Base-by-base conservation (phyloP, 176 grass and related monocot genomes). In the Hordeum marinum region DNA sequence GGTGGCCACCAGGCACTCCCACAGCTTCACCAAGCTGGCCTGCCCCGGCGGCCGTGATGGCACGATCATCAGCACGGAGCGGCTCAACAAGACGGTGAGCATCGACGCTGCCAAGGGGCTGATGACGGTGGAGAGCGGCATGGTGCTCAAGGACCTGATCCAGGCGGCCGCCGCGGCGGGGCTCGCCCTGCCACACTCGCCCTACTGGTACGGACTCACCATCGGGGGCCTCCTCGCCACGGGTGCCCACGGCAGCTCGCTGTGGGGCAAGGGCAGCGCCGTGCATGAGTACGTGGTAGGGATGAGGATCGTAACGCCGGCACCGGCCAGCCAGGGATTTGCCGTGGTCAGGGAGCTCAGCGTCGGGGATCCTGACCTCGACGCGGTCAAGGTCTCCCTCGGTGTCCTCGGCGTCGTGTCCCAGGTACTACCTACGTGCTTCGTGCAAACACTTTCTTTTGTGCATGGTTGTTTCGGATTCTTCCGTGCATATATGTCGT, bases 361-460 rank as follows among this genome's bases (percentile, higher is more conserved):
- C 24, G 73, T 57, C 58, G 75, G 46, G 0, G 27, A 95, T 60
- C 72, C 85, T 0, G 93, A 95, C 75, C 31, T 95, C 46, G 88
- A 92, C 37, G 93, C 93, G 0, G 91, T 73, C 78, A 93, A 93
- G 72, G 91, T 93, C 23, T 93, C 91, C 58, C 85, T 93, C n/a
- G 91, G 93, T 4, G 93, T 95, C 18, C 93, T 95, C 6, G 93
- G 93, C 1, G 79, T 90, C n/a, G 77, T 95, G 17, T 95, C 93
- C 68, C 90, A 95, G 90, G 93, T 92, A 57, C 18, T 1, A 54
- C 17, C 3, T 35, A 61, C n/a, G 58, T 9, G 9, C n/a, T 23
- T n/a, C 58, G 54, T 57, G 21, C 54, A 57, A 57, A 52, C 48
- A 52, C 32, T 7, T 52, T 52, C 48, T 52, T 52, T 18, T 6